Evolutionary conservation across 2,329 filamentous ascomycete species (phyloP).

Genomic region (Epichloe elymi): DNA sequence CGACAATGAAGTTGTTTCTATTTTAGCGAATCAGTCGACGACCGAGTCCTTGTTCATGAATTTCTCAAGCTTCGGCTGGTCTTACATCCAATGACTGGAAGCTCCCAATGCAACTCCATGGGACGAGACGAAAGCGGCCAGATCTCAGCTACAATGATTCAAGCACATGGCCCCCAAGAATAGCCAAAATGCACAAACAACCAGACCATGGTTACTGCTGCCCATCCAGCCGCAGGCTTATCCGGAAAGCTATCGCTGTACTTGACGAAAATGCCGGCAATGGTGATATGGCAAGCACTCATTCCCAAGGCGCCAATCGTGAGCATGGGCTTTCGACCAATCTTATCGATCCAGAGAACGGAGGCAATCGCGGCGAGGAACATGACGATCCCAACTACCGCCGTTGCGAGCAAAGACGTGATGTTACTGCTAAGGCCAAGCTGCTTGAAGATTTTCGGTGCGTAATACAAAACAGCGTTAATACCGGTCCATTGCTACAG

Average conservation of each 20-base stretch:
- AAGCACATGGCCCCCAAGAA: slow-evolving; percentile 60
- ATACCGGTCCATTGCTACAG: slow-evolving; percentile 25
- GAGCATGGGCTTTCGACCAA: slow-evolving; percentile 49
- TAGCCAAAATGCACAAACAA: slow-evolving; percentile 66
- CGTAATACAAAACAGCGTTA: slow-evolving; percentile 54
- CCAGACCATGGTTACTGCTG: slow-evolving; percentile 55
- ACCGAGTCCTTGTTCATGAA: too few species aligned
- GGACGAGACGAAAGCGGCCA: slow-evolving; percentile 17
- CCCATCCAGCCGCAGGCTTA: slow-evolving; percentile 55
- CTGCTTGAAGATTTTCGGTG: slow-evolving; percentile 54
- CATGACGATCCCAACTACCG: slow-evolving; percentile 59
- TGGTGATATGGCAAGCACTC: too few species aligned
- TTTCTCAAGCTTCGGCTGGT: too few species aligned
- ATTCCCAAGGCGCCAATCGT: slow-evolving; percentile 34
- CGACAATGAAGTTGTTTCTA: too few species aligned
- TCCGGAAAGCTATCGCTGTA: slow-evolving; percentile 44
- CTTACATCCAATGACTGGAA: too few species aligned
- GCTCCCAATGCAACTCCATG: not conserved
- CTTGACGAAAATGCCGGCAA: slow-evolving; percentile 41
- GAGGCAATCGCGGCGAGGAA: slow-evolving; percentile 54
- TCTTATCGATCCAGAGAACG: slow-evolving; percentile 51
- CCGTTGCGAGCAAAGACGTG: slow-evolving; percentile 51
- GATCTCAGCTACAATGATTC: slow-evolving; percentile 64
- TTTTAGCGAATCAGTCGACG: too few species aligned
- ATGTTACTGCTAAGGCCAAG: slow-evolving; percentile 43